These are phyloP conservation scores for Malus hybrid DNA, from an alignment of 331 rosid species.

Conservation along the genomic window DNA sequence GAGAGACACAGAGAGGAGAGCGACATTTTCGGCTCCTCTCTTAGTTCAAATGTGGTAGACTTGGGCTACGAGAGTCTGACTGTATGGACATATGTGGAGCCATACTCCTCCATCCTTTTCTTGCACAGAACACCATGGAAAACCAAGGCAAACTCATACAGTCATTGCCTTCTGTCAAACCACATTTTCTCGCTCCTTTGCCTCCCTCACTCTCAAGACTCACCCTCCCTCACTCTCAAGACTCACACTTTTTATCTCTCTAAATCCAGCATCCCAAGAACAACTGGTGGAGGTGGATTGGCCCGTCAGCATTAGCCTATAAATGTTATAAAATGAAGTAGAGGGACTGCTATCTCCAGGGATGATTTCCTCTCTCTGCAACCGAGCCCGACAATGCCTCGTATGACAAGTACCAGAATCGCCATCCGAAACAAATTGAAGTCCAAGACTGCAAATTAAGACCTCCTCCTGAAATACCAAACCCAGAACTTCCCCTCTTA, in stretches of 20 bases:
- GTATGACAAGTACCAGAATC: background rate
- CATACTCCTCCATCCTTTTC: background rate
- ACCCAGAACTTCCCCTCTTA: background rate
- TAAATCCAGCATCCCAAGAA: background rate
- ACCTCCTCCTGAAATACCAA: background rate
- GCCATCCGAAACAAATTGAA: background rate
- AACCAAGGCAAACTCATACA: background rate
- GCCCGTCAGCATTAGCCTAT: background rate
- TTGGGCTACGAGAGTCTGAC: background rate
- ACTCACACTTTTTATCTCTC: background rate
- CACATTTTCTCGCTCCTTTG: background rate
- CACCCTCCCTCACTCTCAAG: background rate
- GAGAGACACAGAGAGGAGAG: background rate
- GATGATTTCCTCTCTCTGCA: background rate
- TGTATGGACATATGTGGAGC: no score
- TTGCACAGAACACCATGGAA: constrained; percentile 15
- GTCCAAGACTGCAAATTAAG: background rate
- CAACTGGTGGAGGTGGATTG: background rate
- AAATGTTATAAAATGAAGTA: background rate
- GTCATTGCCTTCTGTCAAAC: background rate
- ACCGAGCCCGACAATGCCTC: background rate
- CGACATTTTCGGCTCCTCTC: background rate
- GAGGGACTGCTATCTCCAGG: background rate
- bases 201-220: background rate
- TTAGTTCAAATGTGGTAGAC: constrained; percentile 16